phyloP scores from a whole-genome alignment of 2,329 filamentous ascomycete genomes.

The Fusarium sp. region DNA sequence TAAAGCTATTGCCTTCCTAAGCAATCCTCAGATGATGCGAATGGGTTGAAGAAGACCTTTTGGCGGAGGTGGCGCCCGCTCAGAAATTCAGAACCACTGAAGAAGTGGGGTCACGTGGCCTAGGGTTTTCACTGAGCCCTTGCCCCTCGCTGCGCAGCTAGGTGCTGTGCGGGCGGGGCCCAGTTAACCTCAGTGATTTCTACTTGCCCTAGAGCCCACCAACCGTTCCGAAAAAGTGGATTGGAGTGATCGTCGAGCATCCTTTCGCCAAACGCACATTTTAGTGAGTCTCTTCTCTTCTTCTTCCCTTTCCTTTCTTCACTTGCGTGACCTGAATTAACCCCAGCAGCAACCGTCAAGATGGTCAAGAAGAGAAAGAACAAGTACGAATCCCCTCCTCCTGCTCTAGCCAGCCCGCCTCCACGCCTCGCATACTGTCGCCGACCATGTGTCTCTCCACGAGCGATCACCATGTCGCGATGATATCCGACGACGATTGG shows the following conservation, averaged over 20 bases:
- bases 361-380: slow-evolving; percentile 81
- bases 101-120: slow-evolving; percentile 48
- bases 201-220: slow-evolving; percentile 42
- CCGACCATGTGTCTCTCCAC: slow-evolving; percentile 34
- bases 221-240: slow-evolving; percentile 39
- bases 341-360: slow-evolving; percentile 66
- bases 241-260: slow-evolving; percentile 42
- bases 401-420: slow-evolving; percentile 33
- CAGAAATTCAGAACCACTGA: slow-evolving; percentile 45
- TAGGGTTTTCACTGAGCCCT: slow-evolving; percentile 47
- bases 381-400: slow-evolving; percentile 63
- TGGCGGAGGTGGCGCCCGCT: slow-evolving; percentile 49
- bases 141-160: slow-evolving; percentile 14
- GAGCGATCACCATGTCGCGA: slow-evolving; percentile 19
- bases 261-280: slow-evolving; percentile 49
- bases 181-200: slow-evolving; percentile 3
- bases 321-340: slow-evolving; percentile 52
- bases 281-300: slow-evolving; percentile 48
- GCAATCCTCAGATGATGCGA: slow-evolving; percentile 69
- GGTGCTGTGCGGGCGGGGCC: background rate
- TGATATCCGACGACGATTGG: slow-evolving; percentile 29
- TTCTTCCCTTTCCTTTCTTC: slow-evolving; percentile 39
- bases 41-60: slow-evolving; percentile 49
- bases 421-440: slow-evolving; percentile 25
- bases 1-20: slow-evolving; percentile 71